These are phyloP conservation scores for Bimuria novae-zelandiae DNA, from an alignment of 2,329 filamentous ascomycete genomes.

Conservation along the genomic window DNA sequence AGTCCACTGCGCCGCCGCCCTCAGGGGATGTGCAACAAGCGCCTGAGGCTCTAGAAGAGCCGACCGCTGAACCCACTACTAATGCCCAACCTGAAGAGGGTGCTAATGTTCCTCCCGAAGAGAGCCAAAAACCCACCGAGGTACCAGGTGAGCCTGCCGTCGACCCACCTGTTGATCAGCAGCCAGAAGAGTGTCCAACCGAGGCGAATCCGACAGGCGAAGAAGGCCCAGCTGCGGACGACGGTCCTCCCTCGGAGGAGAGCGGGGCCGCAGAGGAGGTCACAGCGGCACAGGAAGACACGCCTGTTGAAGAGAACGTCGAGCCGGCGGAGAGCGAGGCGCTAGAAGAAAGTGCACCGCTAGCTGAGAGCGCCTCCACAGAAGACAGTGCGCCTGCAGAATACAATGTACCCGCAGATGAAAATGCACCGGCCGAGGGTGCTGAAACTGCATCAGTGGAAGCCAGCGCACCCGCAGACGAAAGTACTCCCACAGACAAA, in stretches of 20 bases:
- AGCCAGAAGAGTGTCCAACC: not conserved
- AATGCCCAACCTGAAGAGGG: too few relatives aligned
- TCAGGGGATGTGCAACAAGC: not conserved
- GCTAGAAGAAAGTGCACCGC: not conserved
- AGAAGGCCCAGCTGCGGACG: not conserved
- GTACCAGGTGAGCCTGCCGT: not conserved
- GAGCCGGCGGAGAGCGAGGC: not conserved
- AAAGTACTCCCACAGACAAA: not conserved
- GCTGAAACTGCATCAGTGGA: not conserved
- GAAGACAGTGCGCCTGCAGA: not conserved
- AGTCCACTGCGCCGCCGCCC: slow-evolving; percentile 11
- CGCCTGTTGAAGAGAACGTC: not conserved
- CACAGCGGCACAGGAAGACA: not conserved
- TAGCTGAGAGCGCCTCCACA: not conserved
- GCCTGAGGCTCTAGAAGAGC: not conserved
- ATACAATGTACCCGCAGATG: not conserved
- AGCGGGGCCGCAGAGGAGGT: not conserved
- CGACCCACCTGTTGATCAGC: not conserved
- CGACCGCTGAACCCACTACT: not conserved
- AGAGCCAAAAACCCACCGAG: not conserved
- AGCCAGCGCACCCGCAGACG: not conserved
- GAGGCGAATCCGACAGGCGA: not conserved
- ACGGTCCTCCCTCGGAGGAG: too few relatives aligned
- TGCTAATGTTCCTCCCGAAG: slow-evolving; percentile 9
- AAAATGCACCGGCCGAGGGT: not conserved